Evolutionary conservation across 2,329 filamentous ascomycete genomes (phyloP).

Genomic region (Lachnellula suecica): DNA sequence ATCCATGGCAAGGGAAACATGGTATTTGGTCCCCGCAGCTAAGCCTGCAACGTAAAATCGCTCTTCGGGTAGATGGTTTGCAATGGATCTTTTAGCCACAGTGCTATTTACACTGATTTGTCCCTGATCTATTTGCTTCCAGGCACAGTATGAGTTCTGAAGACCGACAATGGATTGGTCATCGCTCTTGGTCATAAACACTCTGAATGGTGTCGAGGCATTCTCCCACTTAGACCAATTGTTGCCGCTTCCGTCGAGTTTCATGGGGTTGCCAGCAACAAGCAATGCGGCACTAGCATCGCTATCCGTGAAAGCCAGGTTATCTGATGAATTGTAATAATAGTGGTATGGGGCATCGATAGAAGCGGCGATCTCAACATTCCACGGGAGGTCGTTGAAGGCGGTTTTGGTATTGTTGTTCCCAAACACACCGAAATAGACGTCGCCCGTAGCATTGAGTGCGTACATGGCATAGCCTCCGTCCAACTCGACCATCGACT

Average conservation of each 20-base stretch:
- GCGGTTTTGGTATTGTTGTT: slow-evolving; percentile 52
- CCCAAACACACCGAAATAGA: slow-evolving; percentile 77
- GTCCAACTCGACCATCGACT: slow-evolving; percentile 22
- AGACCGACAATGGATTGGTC: slow-evolving; percentile 65
- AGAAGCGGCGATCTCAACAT: slow-evolving; percentile 79
- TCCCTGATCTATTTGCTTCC: background rate
- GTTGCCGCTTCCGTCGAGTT: slow-evolving; percentile 41
- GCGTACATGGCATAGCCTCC: slow-evolving; percentile 48
- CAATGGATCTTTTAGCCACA: slow-evolving; percentile 65
- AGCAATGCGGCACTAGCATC: slow-evolving; percentile 78
- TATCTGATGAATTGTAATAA: slow-evolving; percentile 45
- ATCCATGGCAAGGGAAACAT: slow-evolving; percentile 67
- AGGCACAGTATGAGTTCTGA: slow-evolving; percentile 70
- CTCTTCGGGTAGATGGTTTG: slow-evolving; percentile 73
- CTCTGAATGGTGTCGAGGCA: slow-evolving; percentile 65
- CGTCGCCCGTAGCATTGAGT: slow-evolving; percentile 59
- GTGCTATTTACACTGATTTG: background rate
- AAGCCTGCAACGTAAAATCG: slow-evolving; percentile 84
- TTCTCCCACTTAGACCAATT: slow-evolving; percentile 54
- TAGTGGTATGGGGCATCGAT: slow-evolving; percentile 75
- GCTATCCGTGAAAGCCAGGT: slow-evolving; percentile 78
- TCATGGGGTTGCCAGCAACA: slow-evolving; percentile 72
- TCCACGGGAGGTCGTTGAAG: slow-evolving; percentile 61
- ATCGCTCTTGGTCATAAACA: slow-evolving; percentile 71
- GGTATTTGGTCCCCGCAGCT: slow-evolving; percentile 69